phyloP scores from a whole-genome alignment of 495 filamentous ascomycete genomes.

The Neurospora africana region DNA sequence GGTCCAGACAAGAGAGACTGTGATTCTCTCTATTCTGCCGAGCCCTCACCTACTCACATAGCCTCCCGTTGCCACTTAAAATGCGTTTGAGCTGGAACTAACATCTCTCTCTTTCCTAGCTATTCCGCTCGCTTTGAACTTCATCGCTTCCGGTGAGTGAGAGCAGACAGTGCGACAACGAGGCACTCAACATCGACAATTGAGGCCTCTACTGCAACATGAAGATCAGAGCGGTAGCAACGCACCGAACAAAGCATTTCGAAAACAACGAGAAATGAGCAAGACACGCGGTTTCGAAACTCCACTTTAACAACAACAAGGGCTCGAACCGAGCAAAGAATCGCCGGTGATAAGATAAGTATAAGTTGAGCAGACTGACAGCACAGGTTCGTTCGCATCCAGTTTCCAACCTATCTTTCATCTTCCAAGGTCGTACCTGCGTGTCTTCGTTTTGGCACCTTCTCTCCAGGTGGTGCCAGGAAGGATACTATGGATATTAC shows the following conservation, averaged over 20 bases:
- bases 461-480: not conserved
- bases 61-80: not conserved
- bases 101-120: slow-evolving; percentile 32
- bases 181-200: not conserved
- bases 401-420: slow-evolving; percentile 8
- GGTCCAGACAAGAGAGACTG: not conserved
- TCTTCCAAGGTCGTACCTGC: slow-evolving; percentile 4
- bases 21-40: not conserved
- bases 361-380: not conserved
- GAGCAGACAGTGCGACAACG: slow-evolving; percentile 3
- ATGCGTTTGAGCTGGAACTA: slow-evolving; percentile 4
- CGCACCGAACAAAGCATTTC: not conserved
- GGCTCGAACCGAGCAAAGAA: not conserved
- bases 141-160: slow-evolving; percentile 75
- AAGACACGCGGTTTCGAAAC: not conserved
- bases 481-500: slow-evolving; percentile 4
- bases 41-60: not conserved
- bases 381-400: slow-evolving; percentile 23
- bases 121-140: slow-evolving; percentile 65
- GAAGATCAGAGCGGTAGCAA: slow-evolving; percentile 35
- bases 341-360: not conserved
- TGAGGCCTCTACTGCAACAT: not conserved
- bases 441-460: slow-evolving; percentile 4
- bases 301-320: not conserved
- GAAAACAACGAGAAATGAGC: not conserved